These are phyloP conservation scores for Sambucus nigra DNA, from an alignment of 129 eudicot genomes.

Conservation along the genomic window DNA sequence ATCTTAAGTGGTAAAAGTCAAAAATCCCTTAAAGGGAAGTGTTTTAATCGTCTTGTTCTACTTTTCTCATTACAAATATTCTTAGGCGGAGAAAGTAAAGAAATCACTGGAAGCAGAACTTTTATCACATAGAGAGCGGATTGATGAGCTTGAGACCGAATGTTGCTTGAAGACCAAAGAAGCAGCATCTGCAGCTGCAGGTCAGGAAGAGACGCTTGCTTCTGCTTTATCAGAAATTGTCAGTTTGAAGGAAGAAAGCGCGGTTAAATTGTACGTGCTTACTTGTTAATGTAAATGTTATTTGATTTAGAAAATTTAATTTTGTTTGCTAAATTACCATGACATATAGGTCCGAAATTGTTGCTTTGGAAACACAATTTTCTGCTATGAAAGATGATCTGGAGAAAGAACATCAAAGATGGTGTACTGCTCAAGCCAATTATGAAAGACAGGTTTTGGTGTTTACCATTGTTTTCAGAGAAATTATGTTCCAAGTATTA, in stretches of 20 bases:
- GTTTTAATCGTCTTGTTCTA: too few species aligned
- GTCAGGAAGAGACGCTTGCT: slow-evolving; percentile 63
- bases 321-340: not conserved
- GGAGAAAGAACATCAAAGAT: slow-evolving; percentile 67
- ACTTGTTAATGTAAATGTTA: not conserved
- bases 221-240: slow-evolving; percentile 46
- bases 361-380: slow-evolving; percentile 48
- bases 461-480: not conserved
- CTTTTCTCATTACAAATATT: not conserved
- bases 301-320: not conserved
- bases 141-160: slow-evolving; percentile 57
- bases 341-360: slow-evolving; percentile 29
- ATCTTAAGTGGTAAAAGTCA: too few species aligned
- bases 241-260: slow-evolving; percentile 50
- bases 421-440: slow-evolving; percentile 74
- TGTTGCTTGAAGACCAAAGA: slow-evolving; percentile 52
- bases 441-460: slow-evolving; percentile 73
- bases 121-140: slow-evolving; percentile 43
- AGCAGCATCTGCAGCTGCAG: slow-evolving; percentile 51
- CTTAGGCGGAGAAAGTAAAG: slow-evolving; percentile 49
- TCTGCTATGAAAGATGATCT: slow-evolving; percentile 53
- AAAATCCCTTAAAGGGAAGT: too few species aligned
- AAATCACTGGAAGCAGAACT: slow-evolving; percentile 63
- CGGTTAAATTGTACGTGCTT: slow-evolving; percentile 28
- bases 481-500: too few species aligned